Evolutionary conservation across 371 early-diverging fungal genomes (phyloP).

Genomic region (Mucor sp.): DNA sequence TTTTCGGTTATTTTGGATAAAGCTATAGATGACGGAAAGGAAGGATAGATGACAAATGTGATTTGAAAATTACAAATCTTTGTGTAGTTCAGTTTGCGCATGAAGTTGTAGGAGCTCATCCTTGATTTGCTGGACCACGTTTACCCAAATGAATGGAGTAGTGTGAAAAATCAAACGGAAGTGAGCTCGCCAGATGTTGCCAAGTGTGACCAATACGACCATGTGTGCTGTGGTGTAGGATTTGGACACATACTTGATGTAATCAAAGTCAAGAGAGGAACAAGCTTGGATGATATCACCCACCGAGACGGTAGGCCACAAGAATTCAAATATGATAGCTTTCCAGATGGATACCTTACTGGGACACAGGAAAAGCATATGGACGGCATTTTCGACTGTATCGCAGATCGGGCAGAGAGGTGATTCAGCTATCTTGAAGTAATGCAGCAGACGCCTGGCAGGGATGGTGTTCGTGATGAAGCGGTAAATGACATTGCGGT

Average conservation of each 20-base stretch:
- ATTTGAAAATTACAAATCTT: no score
- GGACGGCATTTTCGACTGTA: background rate
- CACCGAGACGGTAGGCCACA: slow-evolving; percentile 2
- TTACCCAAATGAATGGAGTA: no score
- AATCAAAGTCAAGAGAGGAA: background rate
- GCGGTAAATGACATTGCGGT: background rate
- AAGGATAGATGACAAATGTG: no score
- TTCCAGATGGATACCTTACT: background rate
- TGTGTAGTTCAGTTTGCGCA: no score
- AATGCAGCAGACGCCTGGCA: background rate
- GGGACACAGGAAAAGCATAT: slow-evolving; percentile 3
- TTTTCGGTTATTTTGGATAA: no score
- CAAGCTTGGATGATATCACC: background rate
- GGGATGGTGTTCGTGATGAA: background rate
- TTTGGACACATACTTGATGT: background rate
- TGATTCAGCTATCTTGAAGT: background rate
- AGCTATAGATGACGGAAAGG: no score
- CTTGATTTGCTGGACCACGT: no score
- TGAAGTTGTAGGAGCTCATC: no score
- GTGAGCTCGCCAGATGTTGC: no score
- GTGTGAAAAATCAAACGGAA: no score
- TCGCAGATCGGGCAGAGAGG: background rate
- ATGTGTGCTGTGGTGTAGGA: background rate
- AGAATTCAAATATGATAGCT: slow-evolving; percentile 4
- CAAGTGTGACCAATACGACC: background rate